Base-by-base conservation (phyloP, 768 basidiomycete genomes). In the Pleurotus sapidus region DNA sequence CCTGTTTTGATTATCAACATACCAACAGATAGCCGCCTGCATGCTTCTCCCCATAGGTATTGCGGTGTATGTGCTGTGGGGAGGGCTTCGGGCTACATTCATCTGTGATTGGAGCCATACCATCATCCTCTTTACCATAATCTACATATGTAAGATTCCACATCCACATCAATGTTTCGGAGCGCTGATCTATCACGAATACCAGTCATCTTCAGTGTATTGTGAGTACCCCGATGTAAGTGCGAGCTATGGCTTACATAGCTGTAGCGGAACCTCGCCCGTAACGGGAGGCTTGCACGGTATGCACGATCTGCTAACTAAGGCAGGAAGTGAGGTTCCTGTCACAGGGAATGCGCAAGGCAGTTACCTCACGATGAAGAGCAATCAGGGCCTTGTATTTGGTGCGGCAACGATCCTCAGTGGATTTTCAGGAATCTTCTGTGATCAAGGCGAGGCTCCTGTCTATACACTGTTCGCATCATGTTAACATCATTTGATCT, bases 321-420 rank as follows among this genome's bases (percentile, higher is more conserved):
- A 73, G 27, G 84, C 84, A 3, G 76, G 73, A 1, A 55, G 66
- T 2, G 72, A 75, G n/a, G 65, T 67, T 1, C 83, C 83, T 0
- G 81, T 84, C 0, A 59, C 58, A 0, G 82, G 83, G 6, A 84
- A 83, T 59, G 60, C 72, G 43, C 69, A 74, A 14, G 81, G 84
- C 4, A 80, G 78, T 51, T 84, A 84, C 60, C 58, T 83, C 34
- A 84, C 84, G 0, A 79, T 85, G 77, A 81, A 81, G 60, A 81
- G 80, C 14, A 73, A 77, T 43, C 72, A 76, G 57, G 77, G 72
- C 5, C 64, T 79, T 18, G 72, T 78, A 11, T 77, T 78, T 45
- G 77, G 76, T 54, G 71, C 72, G 17, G 69, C 72, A 5, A 68
- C 67, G 1, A 67, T 77, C 24, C 55, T 71, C 18, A 73, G 74